Percentiles rank a stretch among this genome's conserved stretches.
phyloP scores from a whole-genome alignment of 2,329 filamentous ascomycete species.

The Cytospora piceae region DNA sequence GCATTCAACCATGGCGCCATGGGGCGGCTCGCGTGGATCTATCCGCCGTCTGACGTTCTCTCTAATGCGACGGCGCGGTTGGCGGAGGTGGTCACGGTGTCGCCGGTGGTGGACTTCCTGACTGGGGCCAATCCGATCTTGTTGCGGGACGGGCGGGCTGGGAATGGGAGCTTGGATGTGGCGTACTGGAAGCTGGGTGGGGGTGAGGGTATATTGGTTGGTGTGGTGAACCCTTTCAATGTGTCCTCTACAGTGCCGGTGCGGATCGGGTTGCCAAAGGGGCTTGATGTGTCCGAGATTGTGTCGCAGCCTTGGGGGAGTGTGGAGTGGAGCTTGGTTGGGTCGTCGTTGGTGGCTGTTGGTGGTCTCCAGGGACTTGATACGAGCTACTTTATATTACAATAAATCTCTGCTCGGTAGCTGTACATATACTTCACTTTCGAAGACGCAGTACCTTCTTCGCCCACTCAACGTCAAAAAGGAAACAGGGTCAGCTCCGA shows the following conservation, averaged over 20 bases:
- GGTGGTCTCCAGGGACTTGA: slow-evolving; percentile 20
- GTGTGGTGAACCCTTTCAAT: slow-evolving; percentile 43
- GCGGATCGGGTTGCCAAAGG: slow-evolving; percentile 30
- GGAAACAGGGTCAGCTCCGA: too few relatives aligned
- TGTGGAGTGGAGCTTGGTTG: slow-evolving; percentile 36
- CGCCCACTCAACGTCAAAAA: too few relatives aligned
- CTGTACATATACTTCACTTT: background rate
- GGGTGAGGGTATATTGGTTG: slow-evolving; percentile 40
- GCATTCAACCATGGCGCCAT: slow-evolving; percentile 51
- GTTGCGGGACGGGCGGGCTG: slow-evolving; percentile 32
- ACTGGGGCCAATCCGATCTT: slow-evolving; percentile 38
- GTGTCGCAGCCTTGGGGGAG: slow-evolving; percentile 35
- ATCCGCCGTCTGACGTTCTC: slow-evolving; percentile 44
- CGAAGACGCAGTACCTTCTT: too few relatives aligned
- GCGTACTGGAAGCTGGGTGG: slow-evolving; percentile 41
- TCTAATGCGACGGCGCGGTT: slow-evolving; percentile 45
- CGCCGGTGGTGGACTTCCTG: slow-evolving; percentile 46
- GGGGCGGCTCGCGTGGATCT: slow-evolving; percentile 51
- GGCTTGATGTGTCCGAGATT: slow-evolving; percentile 30
- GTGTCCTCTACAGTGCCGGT: slow-evolving; percentile 29
- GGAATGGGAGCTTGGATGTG: slow-evolving; percentile 38
- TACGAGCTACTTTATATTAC: slow-evolving; percentile 28
- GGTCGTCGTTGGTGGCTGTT: slow-evolving; percentile 11
- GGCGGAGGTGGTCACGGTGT: slow-evolving; percentile 42
- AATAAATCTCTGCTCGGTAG: background rate